phyloP scores from a whole-genome alignment of 2,329 filamentous ascomycete species.

The Xylaria sp. region DNA sequence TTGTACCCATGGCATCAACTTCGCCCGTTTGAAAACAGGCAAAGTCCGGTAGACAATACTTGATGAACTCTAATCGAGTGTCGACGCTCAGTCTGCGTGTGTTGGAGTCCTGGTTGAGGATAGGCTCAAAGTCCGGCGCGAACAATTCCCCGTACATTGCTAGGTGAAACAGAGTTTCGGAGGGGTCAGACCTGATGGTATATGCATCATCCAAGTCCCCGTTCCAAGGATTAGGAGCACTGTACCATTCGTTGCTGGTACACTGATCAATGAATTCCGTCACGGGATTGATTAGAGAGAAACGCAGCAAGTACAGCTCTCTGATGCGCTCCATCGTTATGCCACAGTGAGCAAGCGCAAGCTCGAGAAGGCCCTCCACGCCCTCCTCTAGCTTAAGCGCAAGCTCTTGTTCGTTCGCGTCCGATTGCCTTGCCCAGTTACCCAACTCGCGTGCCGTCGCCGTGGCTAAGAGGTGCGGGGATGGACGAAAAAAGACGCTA shows the following conservation, averaged over 20 bases:
- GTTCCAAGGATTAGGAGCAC: conserved; percentile 11
- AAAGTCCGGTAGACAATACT: conserved; percentile 34
- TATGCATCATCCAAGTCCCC: conserved; percentile 23
- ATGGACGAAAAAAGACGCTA: conserved; percentile 33
- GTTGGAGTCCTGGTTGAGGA: conserved; percentile 9
- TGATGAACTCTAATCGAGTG: conserved; percentile 36
- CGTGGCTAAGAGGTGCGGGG: conserved; percentile 34
- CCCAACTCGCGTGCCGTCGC: conserved; percentile 34
- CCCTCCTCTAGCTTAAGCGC: conserved; percentile 27
- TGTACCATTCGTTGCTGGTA: conserved; percentile 13
- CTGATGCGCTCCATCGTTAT: conserved; percentile 36
- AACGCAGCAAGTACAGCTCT: conserved; percentile 31
- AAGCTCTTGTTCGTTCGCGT: conserved; percentile 34
- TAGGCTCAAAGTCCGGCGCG: conserved; percentile 34
- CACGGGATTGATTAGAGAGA: conserved; percentile 32
- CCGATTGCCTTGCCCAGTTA: conserved; percentile 33
- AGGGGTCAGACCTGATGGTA: conserved; percentile 23
- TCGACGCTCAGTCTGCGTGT: conserved; percentile 23
- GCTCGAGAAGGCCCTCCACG: conserved; percentile 33
- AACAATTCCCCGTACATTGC: conserved; percentile 40
- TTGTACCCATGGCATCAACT: no score
- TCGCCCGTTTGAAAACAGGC: neutral
- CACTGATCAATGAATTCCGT: conserved; percentile 31
- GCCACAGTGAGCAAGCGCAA: conserved; percentile 35
- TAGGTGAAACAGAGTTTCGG: conserved; percentile 27